Base-by-base conservation (phyloP, 1,284 basidiomycete species). In the Ustilago tritici region DNA sequence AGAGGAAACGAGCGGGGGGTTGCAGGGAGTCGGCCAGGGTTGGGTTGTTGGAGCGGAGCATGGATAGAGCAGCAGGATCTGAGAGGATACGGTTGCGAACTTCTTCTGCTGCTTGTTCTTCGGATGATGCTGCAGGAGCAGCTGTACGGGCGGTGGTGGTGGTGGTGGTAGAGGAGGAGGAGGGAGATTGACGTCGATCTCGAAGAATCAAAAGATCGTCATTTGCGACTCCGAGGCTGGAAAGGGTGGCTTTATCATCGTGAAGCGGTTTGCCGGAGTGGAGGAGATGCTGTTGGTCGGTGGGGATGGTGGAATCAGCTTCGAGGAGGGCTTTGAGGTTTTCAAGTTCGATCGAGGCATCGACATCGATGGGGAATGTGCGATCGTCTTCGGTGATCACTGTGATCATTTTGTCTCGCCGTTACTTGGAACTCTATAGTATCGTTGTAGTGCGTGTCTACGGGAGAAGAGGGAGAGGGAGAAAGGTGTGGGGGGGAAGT, bases 51-150 rank as follows among this genome's bases (percentile, higher is more conserved):
- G 90, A 87, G 62, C 90, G 91, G 12, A 98, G 86, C 83, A 94
- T 90, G 4, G 88, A 86, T 91, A 98, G 92, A 36, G 97, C 87
- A 0, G 88, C 82, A 0, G 94, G 93, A 86, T 98, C 91, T 3
- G 93, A 92, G 15, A 98, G 88, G 17, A 96, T 86, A 80, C 95
- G 95, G 31, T 95, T 88, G 11, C 95, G 90, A 91, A 95, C 93
- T 89, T 92, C 92, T 86, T 98, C 96, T 32, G 93, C 88, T 79
- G 95, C 94, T 65, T 92, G 92, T 73, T 91, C 34, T 54, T 78
- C 76, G 0, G 65, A 69, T 23, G 43, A 65, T 23, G 43, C 28
- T 41, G 55, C 40, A 6, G 54, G 23, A 2, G 55, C 28, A 32
- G 23, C 17, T 10, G 53, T n/a, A 17, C n/a, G 34, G 36, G 68